These are phyloP conservation scores for Fusarium sulawesiense DNA, from an alignment of 2,329 filamentous ascomycete genomes.

Conservation along the genomic window DNA sequence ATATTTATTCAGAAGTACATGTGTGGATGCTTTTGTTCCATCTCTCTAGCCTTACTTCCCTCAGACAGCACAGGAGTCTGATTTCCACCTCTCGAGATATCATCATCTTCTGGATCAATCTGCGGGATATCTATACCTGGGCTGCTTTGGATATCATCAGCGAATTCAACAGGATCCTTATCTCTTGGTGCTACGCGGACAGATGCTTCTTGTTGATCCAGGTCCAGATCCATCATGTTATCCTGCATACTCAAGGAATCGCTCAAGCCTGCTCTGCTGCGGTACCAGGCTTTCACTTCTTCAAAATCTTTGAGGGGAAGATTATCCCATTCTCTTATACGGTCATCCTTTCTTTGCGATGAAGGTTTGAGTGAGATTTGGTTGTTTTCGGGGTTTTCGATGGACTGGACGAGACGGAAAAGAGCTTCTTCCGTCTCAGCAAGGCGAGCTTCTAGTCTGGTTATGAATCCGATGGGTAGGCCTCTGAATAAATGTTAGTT, in stretches of 20 bases:
- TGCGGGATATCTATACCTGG: neutral
- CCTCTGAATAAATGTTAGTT: conserved; percentile 40
- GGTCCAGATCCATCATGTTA: neutral
- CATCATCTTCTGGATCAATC: neutral
- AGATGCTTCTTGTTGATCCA: neutral
- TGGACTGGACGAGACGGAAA: conserved; percentile 37
- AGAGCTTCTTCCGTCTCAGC: conserved; percentile 49
- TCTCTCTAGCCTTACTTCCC: conserved; percentile 33
- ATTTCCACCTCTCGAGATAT: neutral
- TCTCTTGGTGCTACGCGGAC: too few relatives aligned
- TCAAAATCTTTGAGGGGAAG: conserved; percentile 35
- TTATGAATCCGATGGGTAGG: conserved; percentile 54
- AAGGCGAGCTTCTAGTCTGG: conserved; percentile 53
- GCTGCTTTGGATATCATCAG: neutral
- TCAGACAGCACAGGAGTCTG: neutral
- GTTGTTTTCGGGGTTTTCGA: conserved; percentile 1
- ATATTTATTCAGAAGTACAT: conserved; percentile 36
- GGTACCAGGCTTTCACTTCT: conserved; percentile 43
- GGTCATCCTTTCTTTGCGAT: conserved; percentile 44
- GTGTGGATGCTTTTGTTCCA: conserved; percentile 30
- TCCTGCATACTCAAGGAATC: rapidly evolving
- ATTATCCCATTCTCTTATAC: conserved; percentile 46
- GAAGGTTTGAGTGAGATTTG: conserved; percentile 4
- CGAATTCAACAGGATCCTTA: neutral
- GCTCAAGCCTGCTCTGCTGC: neutral